phyloP scores from a whole-genome alignment of 306 rosid genomes.

The Cicer bijugum region DNA sequence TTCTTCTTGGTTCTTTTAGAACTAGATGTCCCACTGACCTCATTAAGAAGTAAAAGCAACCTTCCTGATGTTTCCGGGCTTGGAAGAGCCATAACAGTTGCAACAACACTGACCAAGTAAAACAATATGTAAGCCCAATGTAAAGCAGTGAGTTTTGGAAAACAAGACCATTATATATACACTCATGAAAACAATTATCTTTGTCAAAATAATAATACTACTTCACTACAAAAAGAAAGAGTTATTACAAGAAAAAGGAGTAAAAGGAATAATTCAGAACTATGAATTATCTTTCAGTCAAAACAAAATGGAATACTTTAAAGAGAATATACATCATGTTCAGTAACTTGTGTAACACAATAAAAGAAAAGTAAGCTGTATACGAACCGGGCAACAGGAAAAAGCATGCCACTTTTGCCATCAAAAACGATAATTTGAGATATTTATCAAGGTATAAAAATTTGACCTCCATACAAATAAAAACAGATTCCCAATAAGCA shows the following conservation, averaged over 20 bases:
- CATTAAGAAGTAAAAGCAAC: conserved; percentile 73
- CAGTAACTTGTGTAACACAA: neutral
- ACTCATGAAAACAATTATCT: neutral
- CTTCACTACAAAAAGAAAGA: neutral
- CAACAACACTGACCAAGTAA: conserved; percentile 65
- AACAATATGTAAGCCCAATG: conserved; percentile 40
- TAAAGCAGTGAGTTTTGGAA: conserved; percentile 21
- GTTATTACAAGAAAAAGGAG: neutral
- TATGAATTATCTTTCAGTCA: neutral
- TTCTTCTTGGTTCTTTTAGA: conserved; percentile 80
- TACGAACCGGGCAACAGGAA: neutral
- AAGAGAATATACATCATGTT: neutral
- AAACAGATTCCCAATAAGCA: conserved; percentile 8
- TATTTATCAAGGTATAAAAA: conserved; percentile 1
- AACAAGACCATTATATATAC: neutral
- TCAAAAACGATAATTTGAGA: neutral
- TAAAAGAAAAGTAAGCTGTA: neutral
- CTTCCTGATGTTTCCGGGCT: conserved; percentile 74
- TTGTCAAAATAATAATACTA: neutral
- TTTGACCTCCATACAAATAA: neutral
- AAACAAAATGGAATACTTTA: neutral
- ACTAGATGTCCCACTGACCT: conserved; percentile 59
- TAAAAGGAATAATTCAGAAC: conserved; percentile 20
- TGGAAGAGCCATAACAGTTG: conserved; percentile 80
- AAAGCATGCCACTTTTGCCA: neutral